Percentiles rank a stretch among this genome's conserved stretches.
Evolutionary conservation across 345 rosid genomes (phyloP).

Genomic region (Boechera stricta): DNA sequence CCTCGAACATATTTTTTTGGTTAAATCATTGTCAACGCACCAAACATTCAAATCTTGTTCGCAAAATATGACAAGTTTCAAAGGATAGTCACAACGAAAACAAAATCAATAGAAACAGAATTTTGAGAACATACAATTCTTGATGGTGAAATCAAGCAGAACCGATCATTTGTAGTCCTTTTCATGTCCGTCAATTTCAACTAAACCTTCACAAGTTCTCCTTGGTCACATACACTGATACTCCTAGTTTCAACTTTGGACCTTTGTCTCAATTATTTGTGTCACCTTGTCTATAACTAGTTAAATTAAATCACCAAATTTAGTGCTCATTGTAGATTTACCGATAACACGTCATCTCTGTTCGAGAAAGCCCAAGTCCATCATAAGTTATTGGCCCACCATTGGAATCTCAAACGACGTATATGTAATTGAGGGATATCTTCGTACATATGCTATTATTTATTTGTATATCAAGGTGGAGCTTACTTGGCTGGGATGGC

Average conservation of each 20-base stretch:
- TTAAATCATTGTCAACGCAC: not conserved
- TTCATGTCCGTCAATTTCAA: not conserved
- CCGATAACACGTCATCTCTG: not conserved
- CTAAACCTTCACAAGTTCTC: not conserved
- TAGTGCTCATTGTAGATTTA: too few species aligned
- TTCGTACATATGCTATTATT: too few species aligned
- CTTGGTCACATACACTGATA: not conserved
- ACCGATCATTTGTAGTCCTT: not conserved
- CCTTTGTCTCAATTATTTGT: not conserved
- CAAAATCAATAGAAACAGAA: not conserved
- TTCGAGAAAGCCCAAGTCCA: slow-evolving; percentile 8
- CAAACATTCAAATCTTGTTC: slow-evolving; percentile 12
- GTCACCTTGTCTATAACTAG: not conserved
- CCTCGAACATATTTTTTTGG: not conserved
- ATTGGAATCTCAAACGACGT: too few species aligned
- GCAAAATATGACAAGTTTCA: not conserved
- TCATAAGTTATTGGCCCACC: not conserved
- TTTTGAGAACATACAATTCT: not conserved
- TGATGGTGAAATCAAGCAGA: not conserved
- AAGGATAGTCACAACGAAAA: not conserved
- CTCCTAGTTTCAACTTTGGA: not conserved
- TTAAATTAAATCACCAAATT: not conserved
- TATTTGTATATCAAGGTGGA: slow-evolving; percentile 32
- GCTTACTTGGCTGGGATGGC: slow-evolving; percentile 76
- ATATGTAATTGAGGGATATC: too few species aligned